Evolutionary conservation across 1,284 basidiomycete species (phyloP), one percentile per base, ranked within the genome.

Genomic region (Cryptococcus sp.): DNA sequence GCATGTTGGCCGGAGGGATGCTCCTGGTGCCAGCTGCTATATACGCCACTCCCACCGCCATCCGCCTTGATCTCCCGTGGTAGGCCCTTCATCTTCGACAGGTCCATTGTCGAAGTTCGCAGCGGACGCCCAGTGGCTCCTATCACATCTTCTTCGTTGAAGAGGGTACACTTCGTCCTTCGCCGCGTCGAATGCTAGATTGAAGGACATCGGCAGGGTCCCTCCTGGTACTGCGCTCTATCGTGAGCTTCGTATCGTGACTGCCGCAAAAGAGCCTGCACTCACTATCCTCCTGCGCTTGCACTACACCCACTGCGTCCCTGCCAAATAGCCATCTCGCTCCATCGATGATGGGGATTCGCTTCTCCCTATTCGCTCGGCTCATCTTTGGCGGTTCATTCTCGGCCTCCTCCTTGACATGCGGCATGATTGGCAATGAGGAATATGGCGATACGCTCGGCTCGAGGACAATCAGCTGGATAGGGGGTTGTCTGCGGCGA

Each of bases 381-480:
- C 42, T 50, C 49, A 53, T 46, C 16, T 59, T 55, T 0, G 65
- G 55, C 19, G 69, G 53, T 10, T 47, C 15, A 39, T 50, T 59
- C 17, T 56, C 56, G 11, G 55, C 64, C 19, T 54, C 62, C 22
- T 49, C 40, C 13, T 50, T n/a, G 27, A 48, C n/a, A 3, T 60
- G 39, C 7, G 60, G 57, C 22, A 69, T 45, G 51, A 76, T 67
- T 2, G 74, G 74, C 10, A 76, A 54, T 3, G 68, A 58, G 3
- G 57, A 53, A 11, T 54, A 39, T 3, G 38, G 42, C 17, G 54
- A 38, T 2, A 74, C 47, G 44, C 61, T 53, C 11, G 74, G 74
- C 54, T 76, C 74, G 23, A 76, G 68, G 8, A 76, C 52, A 17
- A 74, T 57, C 3, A 76, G 57, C 35, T 67, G 64, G 3, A 56